phyloP scores from a whole-genome alignment of 2,329 filamentous ascomycete genomes.

The Thielaviopsis populi region DNA sequence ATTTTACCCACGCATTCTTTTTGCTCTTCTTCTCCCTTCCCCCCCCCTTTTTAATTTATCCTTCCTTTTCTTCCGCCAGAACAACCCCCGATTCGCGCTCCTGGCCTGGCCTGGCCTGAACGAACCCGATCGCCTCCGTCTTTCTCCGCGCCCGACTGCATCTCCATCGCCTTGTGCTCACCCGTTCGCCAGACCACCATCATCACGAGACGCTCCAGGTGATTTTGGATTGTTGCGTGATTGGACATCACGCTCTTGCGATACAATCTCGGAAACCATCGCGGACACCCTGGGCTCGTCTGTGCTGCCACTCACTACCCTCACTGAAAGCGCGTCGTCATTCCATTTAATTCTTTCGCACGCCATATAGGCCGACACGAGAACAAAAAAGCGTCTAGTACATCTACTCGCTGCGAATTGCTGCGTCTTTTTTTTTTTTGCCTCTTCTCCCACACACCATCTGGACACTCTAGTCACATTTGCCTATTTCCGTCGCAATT shows the following conservation, averaged over 20 bases:
- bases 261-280: neutral
- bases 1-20: neutral
- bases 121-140: neutral
- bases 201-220: neutral
- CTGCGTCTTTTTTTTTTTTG: neutral
- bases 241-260: neutral
- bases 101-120: neutral
- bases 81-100: neutral
- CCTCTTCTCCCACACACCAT: too few relatives aligned
- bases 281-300: neutral
- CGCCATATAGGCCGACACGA: neutral
- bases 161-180: neutral
- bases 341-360: neutral
- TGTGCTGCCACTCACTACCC: neutral
- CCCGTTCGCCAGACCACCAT: neutral
- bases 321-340: neutral
- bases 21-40: neutral
- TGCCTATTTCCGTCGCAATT: neutral
- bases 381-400: neutral
- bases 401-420: neutral
- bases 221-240: neutral
- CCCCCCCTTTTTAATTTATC: slow-evolving; percentile 4
- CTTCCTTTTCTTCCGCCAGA: neutral
- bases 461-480: neutral
- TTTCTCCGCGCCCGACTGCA: neutral